phyloP scores from a whole-genome alignment of 176 grass and related monocot genomes.

The Bonia amplexicaulis region DNA sequence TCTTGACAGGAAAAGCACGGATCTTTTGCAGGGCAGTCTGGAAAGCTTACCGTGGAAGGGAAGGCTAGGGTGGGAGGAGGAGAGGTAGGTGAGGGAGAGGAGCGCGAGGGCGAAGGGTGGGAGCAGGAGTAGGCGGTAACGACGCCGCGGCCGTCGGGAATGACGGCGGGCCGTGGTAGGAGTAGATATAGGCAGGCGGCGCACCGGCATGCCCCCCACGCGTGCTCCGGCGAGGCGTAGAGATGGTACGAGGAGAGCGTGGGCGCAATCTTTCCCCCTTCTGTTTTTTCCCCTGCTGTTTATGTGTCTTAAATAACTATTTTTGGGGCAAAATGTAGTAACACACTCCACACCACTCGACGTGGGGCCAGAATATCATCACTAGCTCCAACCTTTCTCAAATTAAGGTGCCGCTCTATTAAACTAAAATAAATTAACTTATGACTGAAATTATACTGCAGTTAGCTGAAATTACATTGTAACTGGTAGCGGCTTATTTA shows the following conservation, averaged over 20 bases:
- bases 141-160: slow-evolving; percentile 30
- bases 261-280: background rate
- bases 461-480: too few species aligned
- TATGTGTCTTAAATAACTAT: background rate
- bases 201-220: slow-evolving; percentile 26
- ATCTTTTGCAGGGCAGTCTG: background rate
- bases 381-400: too few species aligned
- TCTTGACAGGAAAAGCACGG: background rate
- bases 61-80: slow-evolving; percentile 42
- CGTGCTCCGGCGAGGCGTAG: slow-evolving; percentile 4
- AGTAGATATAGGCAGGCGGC: slow-evolving; percentile 22
- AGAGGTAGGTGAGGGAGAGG: slow-evolving; percentile 53
- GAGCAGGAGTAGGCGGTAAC: slow-evolving; percentile 32
- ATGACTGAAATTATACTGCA: too few species aligned
- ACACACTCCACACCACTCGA: too few species aligned
- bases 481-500: too few species aligned
- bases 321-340: too few species aligned
- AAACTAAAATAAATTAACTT: too few species aligned
- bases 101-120: slow-evolving; percentile 40
- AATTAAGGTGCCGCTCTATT: too few species aligned
- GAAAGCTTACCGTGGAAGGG: slow-evolving; percentile 51
- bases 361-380: too few species aligned
- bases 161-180: slow-evolving; percentile 26
- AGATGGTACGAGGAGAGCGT: background rate
- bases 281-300: background rate